A percentile compares a stretch with the other conserved stretches of the same genome.
phyloP scores from a whole-genome alignment of 768 basidiomycete species.

The Podaxis sp. region DNA sequence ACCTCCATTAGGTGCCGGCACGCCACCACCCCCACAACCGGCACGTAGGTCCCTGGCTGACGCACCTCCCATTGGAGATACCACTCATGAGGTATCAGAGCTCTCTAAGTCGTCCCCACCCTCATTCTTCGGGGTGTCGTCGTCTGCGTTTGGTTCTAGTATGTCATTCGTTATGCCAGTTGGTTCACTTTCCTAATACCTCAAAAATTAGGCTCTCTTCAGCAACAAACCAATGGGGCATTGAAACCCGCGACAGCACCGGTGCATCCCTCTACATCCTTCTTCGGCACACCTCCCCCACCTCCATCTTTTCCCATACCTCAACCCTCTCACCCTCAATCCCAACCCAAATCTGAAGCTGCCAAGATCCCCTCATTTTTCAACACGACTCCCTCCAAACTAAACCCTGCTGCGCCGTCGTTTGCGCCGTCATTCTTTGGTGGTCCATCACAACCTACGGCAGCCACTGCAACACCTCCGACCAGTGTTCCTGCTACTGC shows the following conservation, averaged over 20 bases:
- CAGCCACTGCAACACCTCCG: constrained; percentile 8
- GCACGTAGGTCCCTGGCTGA: neutral
- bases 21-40: neutral
- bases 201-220: neutral
- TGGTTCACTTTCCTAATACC: neutral
- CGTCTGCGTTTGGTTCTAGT: neutral
- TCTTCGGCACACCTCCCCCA: neutral
- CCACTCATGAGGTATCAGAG: neutral
- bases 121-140: neutral
- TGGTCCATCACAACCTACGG: neutral
- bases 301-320: neutral
- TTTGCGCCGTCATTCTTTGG: constrained; percentile 21
- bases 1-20: neutral
- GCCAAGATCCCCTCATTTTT: neutral
- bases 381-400: constrained; percentile 9
- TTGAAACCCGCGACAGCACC: neutral
- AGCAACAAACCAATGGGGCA: neutral
- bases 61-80: neutral
- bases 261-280: neutral
- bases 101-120: neutral
- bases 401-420: constrained; percentile 23
- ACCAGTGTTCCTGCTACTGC: neutral
- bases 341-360: neutral
- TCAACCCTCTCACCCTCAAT: no score
- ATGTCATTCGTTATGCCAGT: neutral